These are phyloP conservation scores for Ceriops tagal DNA, from an alignment of 345 rosid genomes.

Conservation along the genomic window DNA sequence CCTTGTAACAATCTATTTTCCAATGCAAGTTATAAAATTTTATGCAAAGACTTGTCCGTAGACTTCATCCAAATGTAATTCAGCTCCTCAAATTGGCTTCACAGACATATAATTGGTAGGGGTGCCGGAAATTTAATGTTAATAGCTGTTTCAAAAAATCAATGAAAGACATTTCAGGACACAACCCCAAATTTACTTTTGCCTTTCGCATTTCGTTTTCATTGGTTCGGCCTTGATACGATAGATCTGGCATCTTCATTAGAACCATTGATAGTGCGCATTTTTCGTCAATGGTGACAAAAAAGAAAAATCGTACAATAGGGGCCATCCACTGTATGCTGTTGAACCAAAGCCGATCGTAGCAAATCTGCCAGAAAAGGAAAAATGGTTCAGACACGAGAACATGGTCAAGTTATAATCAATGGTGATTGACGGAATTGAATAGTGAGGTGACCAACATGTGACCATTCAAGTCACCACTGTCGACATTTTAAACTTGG, in stretches of 20 bases:
- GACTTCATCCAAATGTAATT: neutral
- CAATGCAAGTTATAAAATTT: neutral
- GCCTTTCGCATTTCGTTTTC: neutral
- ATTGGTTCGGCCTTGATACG: conserved; percentile 4
- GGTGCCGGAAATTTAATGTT: too few relatives aligned
- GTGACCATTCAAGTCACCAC: too few relatives aligned
- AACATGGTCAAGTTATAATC: neutral
- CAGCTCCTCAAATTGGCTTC: too few relatives aligned
- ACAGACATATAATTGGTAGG: too few relatives aligned
- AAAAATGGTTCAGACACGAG: neutral
- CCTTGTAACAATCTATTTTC: neutral
- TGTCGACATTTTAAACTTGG: too few relatives aligned
- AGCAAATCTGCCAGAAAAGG: neutral
- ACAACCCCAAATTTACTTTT: neutral
- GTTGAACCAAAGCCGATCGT: conserved; percentile 7
- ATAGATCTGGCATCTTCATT: conserved; percentile 5
- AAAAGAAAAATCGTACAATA: neutral
- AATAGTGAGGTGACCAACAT: too few relatives aligned
- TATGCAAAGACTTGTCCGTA: too few relatives aligned
- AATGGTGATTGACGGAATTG: too few relatives aligned
- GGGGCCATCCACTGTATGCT: neutral
- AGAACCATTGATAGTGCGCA: conserved; percentile 13
- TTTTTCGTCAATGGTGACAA: conserved; percentile 3
- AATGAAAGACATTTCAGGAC: neutral
- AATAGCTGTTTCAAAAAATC: neutral